A percentile compares a stretch with the other conserved stretches of the same genome.
Conservation (phyloP, 306 rosid genomes). For the Rubus idaeus region DNA sequence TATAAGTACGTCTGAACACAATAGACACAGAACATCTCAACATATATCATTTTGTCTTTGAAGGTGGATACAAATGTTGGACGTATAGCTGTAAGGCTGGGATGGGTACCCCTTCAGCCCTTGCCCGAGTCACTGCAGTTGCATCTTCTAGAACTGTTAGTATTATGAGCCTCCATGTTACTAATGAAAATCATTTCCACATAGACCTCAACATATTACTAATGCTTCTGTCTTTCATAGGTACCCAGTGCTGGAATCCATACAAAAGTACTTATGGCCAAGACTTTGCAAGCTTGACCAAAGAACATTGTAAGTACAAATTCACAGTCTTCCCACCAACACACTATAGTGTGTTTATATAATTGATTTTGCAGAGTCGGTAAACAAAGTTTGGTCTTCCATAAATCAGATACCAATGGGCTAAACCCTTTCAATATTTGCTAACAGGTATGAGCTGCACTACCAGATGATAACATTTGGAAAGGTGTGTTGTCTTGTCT, state of each 20-base stretch:
- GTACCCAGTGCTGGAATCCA: constrained; percentile 95
- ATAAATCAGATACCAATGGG: constrained; percentile 2
- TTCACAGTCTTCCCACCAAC: constrained; percentile 1
- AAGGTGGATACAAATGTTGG: constrained; percentile 99
- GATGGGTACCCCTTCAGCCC: constrained; percentile 99
- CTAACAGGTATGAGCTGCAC: constrained; percentile 90
- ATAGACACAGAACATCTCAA: constrained; percentile 31
- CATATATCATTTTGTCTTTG: constrained; percentile 21
- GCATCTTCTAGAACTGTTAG: constrained; percentile 98
- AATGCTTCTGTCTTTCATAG: constrained; percentile 46
- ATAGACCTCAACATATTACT: constrained; percentile 15
- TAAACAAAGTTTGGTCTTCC: neutral
- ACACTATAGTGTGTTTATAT: neutral
- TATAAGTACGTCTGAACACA: constrained; percentile 21
- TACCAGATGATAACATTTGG: constrained; percentile 99
- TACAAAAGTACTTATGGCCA: constrained; percentile 98
- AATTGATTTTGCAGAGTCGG: constrained; percentile 2
- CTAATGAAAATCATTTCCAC: constrained; percentile 13
- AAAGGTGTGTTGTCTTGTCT: constrained; percentile 58
- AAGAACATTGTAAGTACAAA: constrained; percentile 67
- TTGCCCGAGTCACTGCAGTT: constrained; percentile 98
- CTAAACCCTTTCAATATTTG: constrained; percentile 29
- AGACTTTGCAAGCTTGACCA: constrained; percentile 99
- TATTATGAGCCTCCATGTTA: constrained; percentile 27
- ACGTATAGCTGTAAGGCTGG: constrained; percentile 95